These are phyloP conservation scores for Trichomonascus vanleenenianus DNA, from an alignment of 805 yeast genomes.

Conservation along the genomic window DNA sequence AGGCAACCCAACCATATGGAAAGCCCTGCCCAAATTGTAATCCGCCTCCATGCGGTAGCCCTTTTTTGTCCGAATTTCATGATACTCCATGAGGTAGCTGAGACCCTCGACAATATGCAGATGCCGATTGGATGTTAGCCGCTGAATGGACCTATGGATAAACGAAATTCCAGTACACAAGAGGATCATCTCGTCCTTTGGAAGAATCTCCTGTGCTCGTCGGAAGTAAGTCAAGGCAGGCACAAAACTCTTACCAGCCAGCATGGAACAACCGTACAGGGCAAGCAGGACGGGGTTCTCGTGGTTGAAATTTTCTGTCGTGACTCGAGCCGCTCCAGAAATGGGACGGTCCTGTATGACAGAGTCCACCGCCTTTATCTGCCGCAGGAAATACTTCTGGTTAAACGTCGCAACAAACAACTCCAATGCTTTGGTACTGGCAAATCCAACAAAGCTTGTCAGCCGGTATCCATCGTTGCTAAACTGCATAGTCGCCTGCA, in stretches of 20 bases:
- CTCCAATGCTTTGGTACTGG: conserved; percentile 52
- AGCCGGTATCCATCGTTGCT: conserved; percentile 58
- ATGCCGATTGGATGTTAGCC: conserved; percentile 80
- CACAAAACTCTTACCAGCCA: conserved; percentile 72
- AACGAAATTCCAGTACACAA: conserved; percentile 72
- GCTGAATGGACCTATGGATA: conserved; percentile 84
- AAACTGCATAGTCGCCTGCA: conserved; percentile 67
- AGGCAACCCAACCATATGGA: conserved; percentile 73
- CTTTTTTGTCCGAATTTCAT: conserved; percentile 36
- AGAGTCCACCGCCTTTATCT: conserved; percentile 82
- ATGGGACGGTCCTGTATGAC: conserved; percentile 46
- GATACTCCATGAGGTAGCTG: conserved; percentile 67
- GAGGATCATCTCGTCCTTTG: conserved; percentile 72
- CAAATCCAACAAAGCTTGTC: conserved; percentile 57
- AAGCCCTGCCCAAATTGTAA: conserved; percentile 78
- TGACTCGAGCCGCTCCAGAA: conserved; percentile 71
- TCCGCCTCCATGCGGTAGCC: conserved; percentile 67
- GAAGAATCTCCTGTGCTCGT: conserved; percentile 58
- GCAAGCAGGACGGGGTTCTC: conserved; percentile 59
- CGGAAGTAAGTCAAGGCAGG: conserved; percentile 74
- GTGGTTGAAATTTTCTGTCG: conserved; percentile 19
- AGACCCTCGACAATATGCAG: conserved; percentile 83
- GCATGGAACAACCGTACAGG: conserved; percentile 72
- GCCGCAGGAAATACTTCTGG: conserved; percentile 85
- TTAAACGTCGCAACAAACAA: conserved; percentile 69